Conservation (phyloP, 1,284 basidiomycete genomes). For the Melampsora larici-populina region DNA sequence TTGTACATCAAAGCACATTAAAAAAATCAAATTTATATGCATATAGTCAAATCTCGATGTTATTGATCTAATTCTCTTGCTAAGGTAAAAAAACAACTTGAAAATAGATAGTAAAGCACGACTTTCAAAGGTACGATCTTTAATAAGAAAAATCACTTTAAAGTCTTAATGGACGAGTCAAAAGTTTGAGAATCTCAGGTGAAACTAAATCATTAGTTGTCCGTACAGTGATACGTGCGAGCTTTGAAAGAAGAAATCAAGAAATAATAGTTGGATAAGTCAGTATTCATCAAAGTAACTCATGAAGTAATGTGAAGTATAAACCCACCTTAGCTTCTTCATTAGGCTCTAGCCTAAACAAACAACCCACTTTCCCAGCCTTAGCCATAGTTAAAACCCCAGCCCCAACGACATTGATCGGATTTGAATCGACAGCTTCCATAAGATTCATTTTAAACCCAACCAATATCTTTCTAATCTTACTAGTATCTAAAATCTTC, state of each 20-base stretch:
- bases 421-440: slow-evolving; percentile 63
- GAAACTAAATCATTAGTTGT: slow-evolving; percentile 93
- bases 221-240: slow-evolving; percentile 87
- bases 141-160: background rate
- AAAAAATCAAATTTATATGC: too few relatives aligned
- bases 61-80: too few relatives aligned
- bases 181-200: slow-evolving; percentile 63
- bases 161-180: slow-evolving; percentile 21
- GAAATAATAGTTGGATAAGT: background rate
- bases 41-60: too few relatives aligned
- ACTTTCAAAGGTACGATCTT: too few relatives aligned
- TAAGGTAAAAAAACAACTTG: too few relatives aligned
- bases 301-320: background rate
- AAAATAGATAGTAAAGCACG: too few relatives aligned
- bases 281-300: background rate
- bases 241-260: slow-evolving; percentile 58
- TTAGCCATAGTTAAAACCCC: slow-evolving; percentile 83
- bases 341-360: slow-evolving; percentile 90
- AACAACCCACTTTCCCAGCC: slow-evolving; percentile 89
- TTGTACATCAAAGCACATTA: too few relatives aligned
- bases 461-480: slow-evolving; percentile 69
- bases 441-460: slow-evolving; percentile 75
- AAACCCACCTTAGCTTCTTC: slow-evolving; percentile 76
- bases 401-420: slow-evolving; percentile 76
- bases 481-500: slow-evolving; percentile 63